phyloP scores from a whole-genome alignment of 768 basidiomycete species.

The Leucocoprinus sp. region DNA sequence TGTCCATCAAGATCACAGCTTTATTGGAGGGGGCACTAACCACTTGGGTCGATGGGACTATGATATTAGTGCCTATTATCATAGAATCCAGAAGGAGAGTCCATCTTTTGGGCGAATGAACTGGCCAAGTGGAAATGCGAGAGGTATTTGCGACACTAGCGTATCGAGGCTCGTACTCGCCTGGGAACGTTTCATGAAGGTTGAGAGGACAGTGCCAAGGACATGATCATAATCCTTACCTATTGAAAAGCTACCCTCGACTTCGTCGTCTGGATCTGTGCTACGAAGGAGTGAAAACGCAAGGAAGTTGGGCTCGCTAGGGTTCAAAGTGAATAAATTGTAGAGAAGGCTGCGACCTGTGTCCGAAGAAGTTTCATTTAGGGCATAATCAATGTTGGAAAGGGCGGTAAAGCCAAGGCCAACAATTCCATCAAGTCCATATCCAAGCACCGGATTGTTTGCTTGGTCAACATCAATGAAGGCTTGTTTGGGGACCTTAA shows the following conservation, averaged over 20 bases:
- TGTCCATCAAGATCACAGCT: constrained; percentile 73
- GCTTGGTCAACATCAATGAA: constrained; percentile 55
- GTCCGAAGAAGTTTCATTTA: constrained; percentile 50
- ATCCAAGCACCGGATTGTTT: constrained; percentile 65
- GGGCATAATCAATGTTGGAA: constrained; percentile 56
- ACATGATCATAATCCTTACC: constrained; percentile 32
- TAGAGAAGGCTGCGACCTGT: constrained; percentile 65
- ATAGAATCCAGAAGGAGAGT: constrained; percentile 69
- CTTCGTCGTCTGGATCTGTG: constrained; percentile 40
- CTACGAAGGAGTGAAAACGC: constrained; percentile 66
- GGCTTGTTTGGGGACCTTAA: constrained; percentile 61
- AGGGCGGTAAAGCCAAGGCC: constrained; percentile 76
- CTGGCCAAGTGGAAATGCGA: constrained; percentile 70
- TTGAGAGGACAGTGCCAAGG: not conserved
- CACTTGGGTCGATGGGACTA: constrained; percentile 48
- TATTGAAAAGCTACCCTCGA: constrained; percentile 65
- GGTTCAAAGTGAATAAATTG: constrained; percentile 67
- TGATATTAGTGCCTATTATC: constrained; percentile 45
- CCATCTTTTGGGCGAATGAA: constrained; percentile 58
- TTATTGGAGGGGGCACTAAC: constrained; percentile 53
- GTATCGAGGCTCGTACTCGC: constrained; percentile 62
- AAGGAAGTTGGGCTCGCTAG: constrained; percentile 69
- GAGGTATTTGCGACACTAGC: constrained; percentile 45
- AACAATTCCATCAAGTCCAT: constrained; percentile 63
- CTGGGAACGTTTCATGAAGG: constrained; percentile 23